phyloP scores from a whole-genome alignment of 2,329 filamentous ascomycete genomes.

The Endocalyx cinctus region DNA sequence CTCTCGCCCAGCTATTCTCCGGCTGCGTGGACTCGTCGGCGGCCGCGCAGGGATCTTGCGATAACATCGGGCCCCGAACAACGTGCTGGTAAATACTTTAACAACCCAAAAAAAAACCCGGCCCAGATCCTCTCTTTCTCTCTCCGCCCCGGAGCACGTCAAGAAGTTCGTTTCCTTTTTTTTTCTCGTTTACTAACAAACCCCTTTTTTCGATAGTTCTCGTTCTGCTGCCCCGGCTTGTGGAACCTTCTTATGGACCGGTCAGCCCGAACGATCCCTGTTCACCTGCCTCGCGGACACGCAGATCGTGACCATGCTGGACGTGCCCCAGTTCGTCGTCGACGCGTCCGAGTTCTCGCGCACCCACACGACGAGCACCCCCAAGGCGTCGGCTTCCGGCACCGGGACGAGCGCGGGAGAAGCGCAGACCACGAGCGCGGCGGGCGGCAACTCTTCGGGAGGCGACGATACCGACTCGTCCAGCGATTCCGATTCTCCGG shows the following conservation, averaged over 20 bases:
- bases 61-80: conserved; percentile 19
- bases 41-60: conserved; percentile 24
- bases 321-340: conserved; percentile 29
- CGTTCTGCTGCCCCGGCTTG: too few relatives aligned
- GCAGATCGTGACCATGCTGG: conserved; percentile 27
- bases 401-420: too few relatives aligned
- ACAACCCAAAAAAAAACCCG: too few relatives aligned
- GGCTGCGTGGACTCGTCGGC: conserved; percentile 32
- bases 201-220: too few relatives aligned
- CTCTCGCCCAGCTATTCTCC: conserved; percentile 26
- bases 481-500: too few relatives aligned
- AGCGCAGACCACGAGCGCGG: too few relatives aligned
- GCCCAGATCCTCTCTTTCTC: too few relatives aligned
- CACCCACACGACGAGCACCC: not conserved
- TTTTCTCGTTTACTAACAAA: too few relatives aligned
- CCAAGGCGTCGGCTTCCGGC: not conserved
- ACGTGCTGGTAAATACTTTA: conserved; percentile 34
- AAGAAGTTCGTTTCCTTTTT: too few relatives aligned
- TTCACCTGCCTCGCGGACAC: conserved; percentile 28
- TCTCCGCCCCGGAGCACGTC: too few relatives aligned
- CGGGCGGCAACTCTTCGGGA: too few relatives aligned
- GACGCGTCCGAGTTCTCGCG: conserved; percentile 23
- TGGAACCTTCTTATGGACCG: conserved; percentile 34
- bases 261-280: conserved; percentile 28
- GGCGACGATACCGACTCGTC: too few relatives aligned